Evolutionary conservation across 176 grass and related monocot genomes (phyloP).

Genomic region (barley (Hordeum vulgare)): MorexV3_pseudomolecules_assembly NC_058523.1:21040863-21041362

Average conservation of each 20-base stretch:
- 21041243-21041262: constrained; percentile 29
- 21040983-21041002: background rate
- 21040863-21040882: too few species aligned
- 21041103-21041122: constrained; percentile 22
- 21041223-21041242: constrained; percentile 86
- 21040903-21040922: background rate
- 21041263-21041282: background rate
- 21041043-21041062: background rate
- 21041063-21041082: background rate
- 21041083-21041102: background rate
- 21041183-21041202: constrained; percentile 50
- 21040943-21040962: background rate
- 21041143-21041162: constrained; percentile 15
- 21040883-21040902: too few species aligned
- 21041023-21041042: constrained; percentile 29
- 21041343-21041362: background rate
- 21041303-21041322: background rate
- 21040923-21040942: background rate
- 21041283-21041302: too few species aligned
- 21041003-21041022: constrained; percentile 8
- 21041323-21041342: too few species aligned
- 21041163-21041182: constrained; percentile 33
- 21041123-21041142: constrained; percentile 37
- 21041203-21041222: constrained; percentile 67
- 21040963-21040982: background rate